Base-by-base conservation (phyloP, 1,139 yeast species). In the Barnettozyma hawaiiensis region DNA sequence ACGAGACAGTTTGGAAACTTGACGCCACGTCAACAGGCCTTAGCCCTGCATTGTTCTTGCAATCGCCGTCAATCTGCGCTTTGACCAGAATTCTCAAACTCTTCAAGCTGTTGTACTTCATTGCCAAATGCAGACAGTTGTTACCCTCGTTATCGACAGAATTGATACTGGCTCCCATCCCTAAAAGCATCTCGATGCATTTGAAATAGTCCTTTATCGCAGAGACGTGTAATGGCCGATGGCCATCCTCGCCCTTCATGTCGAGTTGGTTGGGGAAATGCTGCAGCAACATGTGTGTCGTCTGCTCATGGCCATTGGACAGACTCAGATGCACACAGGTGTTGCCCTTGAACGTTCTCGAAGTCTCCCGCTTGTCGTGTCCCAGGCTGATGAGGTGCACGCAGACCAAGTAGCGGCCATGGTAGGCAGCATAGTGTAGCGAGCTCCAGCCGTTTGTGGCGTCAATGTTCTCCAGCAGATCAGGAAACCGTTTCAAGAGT, bases 401-500 rank as follows among this genome's bases (percentile, higher is more conserved):
- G 58, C 96, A 84, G 7, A 87, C 75, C 46, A 86, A 73, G 57
- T 85, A 85, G 52, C 85, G 76, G 26, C 97, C 96, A 54, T 85
- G 67, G 58, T 65, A 84, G 8, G 95, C 80, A 1, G 96, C 92
- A 62, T 87, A 89, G 63, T 90, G 97, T 39, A 90, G 70, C 41
- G 87, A 85, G 34, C 85, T 73, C 97, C 97, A 90, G 1, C 97
- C 97, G 53, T 83, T 78, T 34, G 67, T 47, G 12, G 81, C 69
- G 59, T 92, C 90, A 19, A 79, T 71, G 58, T 89, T 86, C 44
- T 82, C 78, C 63, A 94, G 67, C 37, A 89, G 68, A 31, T 81
- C 85, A 0, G 97, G 96, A 56, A 75, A 85, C 40, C 94, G 70
- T 42, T 73, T 70, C 14, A 90, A 63, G 10, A 92, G 66, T 26